Evolutionary conservation across 495 filamentous ascomycete species (phyloP).

Genomic region (Friedmanniomyces endolithicus): DNA sequence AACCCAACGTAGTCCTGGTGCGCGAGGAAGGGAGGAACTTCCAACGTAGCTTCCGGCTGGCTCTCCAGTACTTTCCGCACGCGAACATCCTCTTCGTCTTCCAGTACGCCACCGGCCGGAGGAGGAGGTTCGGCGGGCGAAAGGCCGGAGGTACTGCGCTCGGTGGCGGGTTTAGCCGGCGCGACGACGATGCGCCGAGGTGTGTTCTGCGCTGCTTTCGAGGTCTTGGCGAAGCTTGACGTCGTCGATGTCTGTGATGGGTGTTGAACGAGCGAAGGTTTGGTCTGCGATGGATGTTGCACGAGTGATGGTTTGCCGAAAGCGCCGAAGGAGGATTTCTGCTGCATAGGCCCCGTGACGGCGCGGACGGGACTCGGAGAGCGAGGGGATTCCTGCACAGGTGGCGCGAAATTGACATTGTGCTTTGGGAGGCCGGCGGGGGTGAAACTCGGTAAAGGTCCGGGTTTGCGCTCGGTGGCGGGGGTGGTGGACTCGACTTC

Average conservation of each 20-base stretch:
- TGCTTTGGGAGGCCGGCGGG: conserved; percentile 36
- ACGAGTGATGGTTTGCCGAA: background rate
- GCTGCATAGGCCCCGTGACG: conserved; percentile 27
- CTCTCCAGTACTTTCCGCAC: conserved; percentile 45
- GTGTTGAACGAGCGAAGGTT: background rate
- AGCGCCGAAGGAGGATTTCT: background rate
- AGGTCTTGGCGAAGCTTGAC: conserved; percentile 29
- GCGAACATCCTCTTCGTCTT: conserved; percentile 52
- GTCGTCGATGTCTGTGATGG: background rate
- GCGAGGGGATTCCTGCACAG: conserved; percentile 48
- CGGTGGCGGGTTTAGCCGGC: background rate
- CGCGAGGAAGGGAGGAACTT: conserved; percentile 51
- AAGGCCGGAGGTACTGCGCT: background rate
- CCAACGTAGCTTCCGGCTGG: conserved; percentile 40
- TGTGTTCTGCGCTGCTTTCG: conserved; percentile 14
- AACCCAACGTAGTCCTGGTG: conserved; percentile 52
- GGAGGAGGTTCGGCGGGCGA: conserved; percentile 29
- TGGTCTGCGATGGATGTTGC: background rate
- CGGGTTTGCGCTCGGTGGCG: conserved; percentile 7
- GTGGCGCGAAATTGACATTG: conserved; percentile 43
- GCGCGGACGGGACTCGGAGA: conserved; percentile 68
- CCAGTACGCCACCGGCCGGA: conserved; percentile 36
- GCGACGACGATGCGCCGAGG: conserved; percentile 6
- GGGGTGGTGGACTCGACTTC: conserved; percentile 7
- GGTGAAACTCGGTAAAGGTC: conserved; percentile 10